Conservation (phyloP, 306 rosid genomes). For the Canavalia gladiata region DNA sequence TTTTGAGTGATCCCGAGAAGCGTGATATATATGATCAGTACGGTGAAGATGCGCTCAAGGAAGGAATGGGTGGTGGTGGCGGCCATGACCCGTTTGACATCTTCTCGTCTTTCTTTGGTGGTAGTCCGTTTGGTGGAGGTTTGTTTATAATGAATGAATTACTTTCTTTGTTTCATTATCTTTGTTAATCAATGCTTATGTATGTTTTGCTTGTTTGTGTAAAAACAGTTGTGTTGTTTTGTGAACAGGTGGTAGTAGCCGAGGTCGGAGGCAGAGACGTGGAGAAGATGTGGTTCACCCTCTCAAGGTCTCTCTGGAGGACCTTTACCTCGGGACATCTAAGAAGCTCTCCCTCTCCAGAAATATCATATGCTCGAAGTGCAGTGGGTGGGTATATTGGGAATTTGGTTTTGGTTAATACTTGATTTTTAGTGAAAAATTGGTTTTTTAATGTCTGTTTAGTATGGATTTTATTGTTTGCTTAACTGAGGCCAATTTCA, state of each 20-base stretch:
- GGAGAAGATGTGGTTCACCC: slow-evolving; percentile 97
- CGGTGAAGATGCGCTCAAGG: slow-evolving; percentile 99
- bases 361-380: slow-evolving; percentile 80
- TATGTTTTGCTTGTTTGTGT: background rate
- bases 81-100: slow-evolving; percentile 97
- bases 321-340: slow-evolving; percentile 80
- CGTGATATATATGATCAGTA: slow-evolving; percentile 93
- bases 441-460: background rate
- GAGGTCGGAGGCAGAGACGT: slow-evolving; percentile 95
- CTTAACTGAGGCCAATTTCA: too few species aligned
- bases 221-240: slow-evolving; percentile 30
- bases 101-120: slow-evolving; percentile 93
- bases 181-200: background rate
- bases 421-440: background rate
- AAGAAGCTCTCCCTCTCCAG: slow-evolving; percentile 97
- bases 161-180: background rate
- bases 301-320: slow-evolving; percentile 93
- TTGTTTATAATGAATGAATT: background rate
- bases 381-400: slow-evolving; percentile 77
- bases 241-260: slow-evolving; percentile 79
- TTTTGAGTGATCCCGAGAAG: slow-evolving; percentile 91
- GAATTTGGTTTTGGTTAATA: background rate
- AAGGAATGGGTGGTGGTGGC: slow-evolving; percentile 97
- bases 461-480: background rate
- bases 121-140: slow-evolving; percentile 75